These are phyloP conservation scores for Lactifluus subvellereus DNA, from an alignment of 768 basidiomycete species.

Conservation along the genomic window DNA sequence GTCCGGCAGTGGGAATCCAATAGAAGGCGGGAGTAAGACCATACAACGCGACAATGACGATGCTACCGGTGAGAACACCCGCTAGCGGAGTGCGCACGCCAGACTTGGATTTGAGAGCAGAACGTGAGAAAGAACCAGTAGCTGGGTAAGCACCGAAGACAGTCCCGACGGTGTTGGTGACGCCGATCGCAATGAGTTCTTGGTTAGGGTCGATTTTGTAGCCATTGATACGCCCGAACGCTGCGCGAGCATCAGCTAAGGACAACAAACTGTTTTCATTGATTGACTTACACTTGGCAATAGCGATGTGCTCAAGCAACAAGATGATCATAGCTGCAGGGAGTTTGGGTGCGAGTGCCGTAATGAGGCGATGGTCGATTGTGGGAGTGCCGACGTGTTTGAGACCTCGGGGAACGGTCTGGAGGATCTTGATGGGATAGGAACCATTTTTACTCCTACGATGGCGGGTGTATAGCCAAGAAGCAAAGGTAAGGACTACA, in stretches of 20 bases:
- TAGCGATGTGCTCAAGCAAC: conserved; percentile 93
- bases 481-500: conserved; percentile 77
- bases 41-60: conserved; percentile 91
- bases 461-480: conserved; percentile 78
- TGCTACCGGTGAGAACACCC: conserved; percentile 76
- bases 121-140: conserved; percentile 98
- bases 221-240: conserved; percentile 90
- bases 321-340: conserved; percentile 86
- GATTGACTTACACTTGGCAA: conserved; percentile 73
- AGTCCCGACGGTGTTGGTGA: conserved; percentile 87
- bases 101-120: conserved; percentile 91
- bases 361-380: conserved; percentile 47
- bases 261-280: too few species aligned
- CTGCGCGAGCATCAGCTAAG: conserved; percentile 34
- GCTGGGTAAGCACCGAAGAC: conserved; percentile 91
- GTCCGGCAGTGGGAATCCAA: conserved; percentile 75
- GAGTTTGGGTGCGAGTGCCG: conserved; percentile 66
- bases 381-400: conserved; percentile 47
- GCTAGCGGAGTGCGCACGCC: conserved; percentile 95
- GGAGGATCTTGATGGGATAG: conserved; percentile 80
- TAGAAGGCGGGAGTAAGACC: conserved; percentile 90
- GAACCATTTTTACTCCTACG: conserved; percentile 51
- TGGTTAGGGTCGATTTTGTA: conserved; percentile 95
- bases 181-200: conserved; percentile 96
- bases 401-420: conserved; percentile 80